Evolutionary conservation across 371 early-diverging fungal species (phyloP), one percentile per base, ranked within the genome.

Genomic region (Mucor irregularis): DNA sequence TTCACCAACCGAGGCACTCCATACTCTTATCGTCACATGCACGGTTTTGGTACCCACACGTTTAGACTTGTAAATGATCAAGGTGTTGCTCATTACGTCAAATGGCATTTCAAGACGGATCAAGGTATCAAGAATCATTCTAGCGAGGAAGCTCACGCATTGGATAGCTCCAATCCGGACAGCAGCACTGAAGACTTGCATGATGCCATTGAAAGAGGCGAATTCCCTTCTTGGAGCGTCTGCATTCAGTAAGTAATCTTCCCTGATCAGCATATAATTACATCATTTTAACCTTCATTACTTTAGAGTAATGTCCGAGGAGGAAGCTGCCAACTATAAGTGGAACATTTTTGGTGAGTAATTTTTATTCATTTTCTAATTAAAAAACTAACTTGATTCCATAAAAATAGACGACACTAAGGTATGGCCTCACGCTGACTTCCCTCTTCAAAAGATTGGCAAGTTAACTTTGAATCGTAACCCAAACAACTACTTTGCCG

Each of bases 221-320:
- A 74, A 30, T 82, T 69, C 46, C 81, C 84, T 22, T 71, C 73
- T 45, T 84, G 70, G 64, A 76, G 8, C 73, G 76, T 59, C 53
- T 83, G 4, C 85, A 84, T n/a, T n/a, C n/a, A n/a, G n/a, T n/a
- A n/a, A n/a, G n/a, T n/a, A 49, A 58, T 83, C 25, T 51, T 83
- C 0, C 47, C 35, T 16, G 71, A 66, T n/a, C n/a, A n/a, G n/a
- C n/a, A n/a, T n/a, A n/a, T n/a, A n/a, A n/a, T n/a, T n/a, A n/a
- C n/a, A n/a, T n/a, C n/a, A n/a, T n/a, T n/a, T n/a, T n/a, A n/a
- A n/a, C n/a, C n/a, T n/a, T n/a, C n/a, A n/a, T n/a, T n/a, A n/a
- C n/a, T n/a, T n/a, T n/a, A n/a, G n/a, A n/a, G n/a, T n/a, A n/a
- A n/a, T n/a, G n/a, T n/a, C n/a, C n/a, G n/a, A n/a, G n/a, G n/a